Percentiles rank a stretch among this genome's conserved stretches.
These are phyloP conservation scores for Penicillium hesseltinei DNA, from an alignment of 2,329 filamentous ascomycete genomes.

Conservation along the genomic window DNA sequence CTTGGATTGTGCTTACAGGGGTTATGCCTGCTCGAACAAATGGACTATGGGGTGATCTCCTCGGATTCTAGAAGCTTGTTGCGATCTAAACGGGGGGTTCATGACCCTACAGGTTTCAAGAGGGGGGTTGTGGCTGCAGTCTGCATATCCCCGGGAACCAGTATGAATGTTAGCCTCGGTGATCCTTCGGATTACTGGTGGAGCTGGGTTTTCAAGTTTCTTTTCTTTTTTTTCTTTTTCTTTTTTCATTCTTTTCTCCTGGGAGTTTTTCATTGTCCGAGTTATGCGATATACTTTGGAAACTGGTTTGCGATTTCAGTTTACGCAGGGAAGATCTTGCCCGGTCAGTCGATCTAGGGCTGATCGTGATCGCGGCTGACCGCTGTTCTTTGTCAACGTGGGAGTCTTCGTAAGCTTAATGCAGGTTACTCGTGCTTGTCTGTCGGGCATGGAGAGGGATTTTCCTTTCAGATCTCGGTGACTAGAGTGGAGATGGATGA, in stretches of 20 bases:
- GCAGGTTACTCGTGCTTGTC: not conserved
- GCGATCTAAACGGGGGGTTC: conserved; percentile 5
- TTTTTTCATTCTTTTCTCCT: not conserved
- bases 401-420: conserved; percentile 7
- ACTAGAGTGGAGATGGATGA: not conserved
- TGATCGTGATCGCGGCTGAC: conserved; percentile 10
- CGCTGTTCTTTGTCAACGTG: conserved; percentile 9
- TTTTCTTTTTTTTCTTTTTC: not conserved
- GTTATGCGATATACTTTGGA: not conserved
- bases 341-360: conserved; percentile 6
- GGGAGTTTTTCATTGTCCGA: conserved; percentile 1
- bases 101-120: not conserved
- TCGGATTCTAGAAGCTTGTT: conserved; percentile 12
- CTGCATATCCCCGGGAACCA: conserved; percentile 4
- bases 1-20: conserved; percentile 3
- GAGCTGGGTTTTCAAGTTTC: not conserved
- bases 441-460: not conserved
- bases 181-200: not conserved
- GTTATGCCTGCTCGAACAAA: conserved; percentile 4
- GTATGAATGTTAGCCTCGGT: not conserved
- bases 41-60: conserved; percentile 3
- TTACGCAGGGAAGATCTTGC: not conserved
- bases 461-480: not conserved
- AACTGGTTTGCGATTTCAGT: not conserved
- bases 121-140: conserved; percentile 1